phyloP scores from a whole-genome alignment of 2,329 filamentous ascomycete genomes.

The Didymella exigua region DNA sequence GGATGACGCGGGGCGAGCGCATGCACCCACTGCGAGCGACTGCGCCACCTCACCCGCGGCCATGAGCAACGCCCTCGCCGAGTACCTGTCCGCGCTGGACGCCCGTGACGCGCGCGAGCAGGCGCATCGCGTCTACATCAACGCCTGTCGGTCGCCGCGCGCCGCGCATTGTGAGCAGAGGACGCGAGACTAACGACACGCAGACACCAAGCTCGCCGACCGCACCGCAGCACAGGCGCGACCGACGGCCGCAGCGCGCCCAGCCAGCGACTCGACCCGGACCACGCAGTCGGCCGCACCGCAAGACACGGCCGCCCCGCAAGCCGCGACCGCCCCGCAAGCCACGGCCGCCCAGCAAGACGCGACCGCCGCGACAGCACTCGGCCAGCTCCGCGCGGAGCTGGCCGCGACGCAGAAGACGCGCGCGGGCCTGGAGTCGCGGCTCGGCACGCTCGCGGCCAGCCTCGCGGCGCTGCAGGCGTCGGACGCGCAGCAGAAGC shows the following conservation, averaged over 20 bases:
- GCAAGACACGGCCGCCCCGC: constrained; percentile 23
- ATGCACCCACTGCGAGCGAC: neutral
- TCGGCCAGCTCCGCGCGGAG: constrained; percentile 60
- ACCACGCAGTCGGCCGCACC: constrained; percentile 24
- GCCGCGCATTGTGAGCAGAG: neutral
- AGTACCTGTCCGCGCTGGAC: constrained; percentile 77
- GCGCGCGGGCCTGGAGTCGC: constrained; percentile 69
- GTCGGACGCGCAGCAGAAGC: constrained; percentile 64
- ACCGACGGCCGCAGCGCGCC: constrained; percentile 26
- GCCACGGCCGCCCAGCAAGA: constrained; percentile 15
- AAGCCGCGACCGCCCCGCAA: constrained; percentile 19
- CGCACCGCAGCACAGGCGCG: constrained; percentile 45
- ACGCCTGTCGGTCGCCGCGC: constrained; percentile 69
- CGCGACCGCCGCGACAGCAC: constrained; percentile 29
- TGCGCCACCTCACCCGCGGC: constrained; percentile 29
- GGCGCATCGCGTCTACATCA: constrained; percentile 70
- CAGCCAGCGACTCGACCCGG: neutral
- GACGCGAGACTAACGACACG: constrained; percentile 15
- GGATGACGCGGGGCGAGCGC: constrained; percentile 27
- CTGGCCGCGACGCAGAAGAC: constrained; percentile 78
- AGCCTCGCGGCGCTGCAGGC: constrained; percentile 69
- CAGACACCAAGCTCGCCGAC: constrained; percentile 56
- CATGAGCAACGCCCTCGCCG: constrained; percentile 77
- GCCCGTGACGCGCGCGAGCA: constrained; percentile 73
- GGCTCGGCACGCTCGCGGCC: constrained; percentile 65